A percentile compares a stretch with the other conserved stretches of the same genome.
These are phyloP conservation scores for Entomophthora muscae DNA, from an alignment of 371 early-diverging fungal species.

Conservation along the genomic window DNA sequence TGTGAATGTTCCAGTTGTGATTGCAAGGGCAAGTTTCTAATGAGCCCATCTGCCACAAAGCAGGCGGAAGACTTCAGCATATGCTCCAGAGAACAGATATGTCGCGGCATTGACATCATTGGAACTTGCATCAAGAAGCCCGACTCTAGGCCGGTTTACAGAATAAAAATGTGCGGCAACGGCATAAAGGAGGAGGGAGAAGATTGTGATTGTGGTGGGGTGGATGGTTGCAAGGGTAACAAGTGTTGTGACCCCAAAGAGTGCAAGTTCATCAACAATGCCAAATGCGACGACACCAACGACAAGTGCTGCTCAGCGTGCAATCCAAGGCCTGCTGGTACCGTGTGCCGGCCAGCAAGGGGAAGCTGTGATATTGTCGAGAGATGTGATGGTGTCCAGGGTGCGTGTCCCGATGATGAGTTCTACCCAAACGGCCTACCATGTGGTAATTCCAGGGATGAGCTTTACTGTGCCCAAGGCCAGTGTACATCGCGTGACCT, in stretches of 20 bases:
- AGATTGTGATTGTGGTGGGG: conserved; percentile 82
- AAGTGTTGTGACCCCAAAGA: conserved; percentile 65
- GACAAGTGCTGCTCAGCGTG: conserved; percentile 72
- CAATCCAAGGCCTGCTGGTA: conserved; percentile 31
- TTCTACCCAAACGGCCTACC: conserved; percentile 41
- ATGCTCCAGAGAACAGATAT: conserved; percentile 56
- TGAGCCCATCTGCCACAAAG: conserved; percentile 69
- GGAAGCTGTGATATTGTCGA: conserved; percentile 71
- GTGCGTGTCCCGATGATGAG: conserved; percentile 57
- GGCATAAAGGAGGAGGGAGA: conserved; percentile 80
- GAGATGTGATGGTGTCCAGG: conserved; percentile 52
- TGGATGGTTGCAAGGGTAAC: conserved; percentile 44
- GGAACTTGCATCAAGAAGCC: conserved; percentile 45
- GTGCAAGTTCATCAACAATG: conserved; percentile 58
- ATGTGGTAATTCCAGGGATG: conserved; percentile 26
- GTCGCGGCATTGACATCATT: conserved; percentile 24
- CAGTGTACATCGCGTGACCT: conserved; percentile 70
- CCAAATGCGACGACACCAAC: conserved; percentile 67
- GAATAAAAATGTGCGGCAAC: conserved; percentile 73
- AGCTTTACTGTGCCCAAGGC: conserved; percentile 64
- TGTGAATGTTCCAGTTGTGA: conserved; percentile 36
- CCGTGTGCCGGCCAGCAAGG: conserved; percentile 51
- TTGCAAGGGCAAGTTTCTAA: conserved; percentile 55
- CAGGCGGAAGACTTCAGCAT: conserved; percentile 43
- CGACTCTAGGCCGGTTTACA: conserved; percentile 25